Evolutionary conservation across 768 basidiomycete genomes (phyloP), one percentile per base, ranked within the genome.

Genomic region (Leccinum sublutescens): DNA sequence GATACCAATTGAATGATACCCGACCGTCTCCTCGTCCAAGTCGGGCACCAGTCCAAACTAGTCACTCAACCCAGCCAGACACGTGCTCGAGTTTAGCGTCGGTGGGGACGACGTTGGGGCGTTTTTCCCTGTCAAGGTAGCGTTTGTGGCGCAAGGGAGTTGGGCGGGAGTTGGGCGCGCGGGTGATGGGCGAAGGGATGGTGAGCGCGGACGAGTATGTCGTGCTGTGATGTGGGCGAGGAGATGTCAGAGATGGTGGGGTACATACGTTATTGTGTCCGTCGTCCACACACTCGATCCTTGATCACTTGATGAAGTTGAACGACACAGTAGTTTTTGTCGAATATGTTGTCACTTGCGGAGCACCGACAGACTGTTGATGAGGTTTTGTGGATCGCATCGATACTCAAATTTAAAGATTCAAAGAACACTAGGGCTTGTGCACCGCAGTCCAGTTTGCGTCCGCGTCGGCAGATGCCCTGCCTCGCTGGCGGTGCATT

Each of bases 81-180:
- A 94, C 71, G 84, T 89, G 1, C 82, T 98, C 50, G 86, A 91
- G 66, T 98, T 98, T 76, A 88, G 82, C 45, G 85, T 94, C 52
- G 86, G 85, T 8, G 94, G 93, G 4, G 91, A 93, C 62, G 94
- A 96, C 62, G 75, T 80, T 0, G 86, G 84, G 4, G 83, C 82
- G 10, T 96, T 97, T 79, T 99, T 98, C 91, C 95, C 96, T 2
- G 93, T 99, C 52, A 80, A 81, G 36, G 87, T 96, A 2, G 75
- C 80, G 2, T 98, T 98, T 68, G 85, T 88, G 52, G 89, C 85
- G 0, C 82, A 89, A 64, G 91, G 91, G 8, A 91, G 88, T 66
- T 73, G 96, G 61, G 87, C 89, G 0, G 92, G 94, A 21, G 79
- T 97, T 40, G 80, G 78, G 29, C 15, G 79, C 74, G 3, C 76